These are phyloP conservation scores for Oryza meyeriana DNA, from an alignment of 176 grass and related monocot species.

Conservation along the genomic window DNA sequence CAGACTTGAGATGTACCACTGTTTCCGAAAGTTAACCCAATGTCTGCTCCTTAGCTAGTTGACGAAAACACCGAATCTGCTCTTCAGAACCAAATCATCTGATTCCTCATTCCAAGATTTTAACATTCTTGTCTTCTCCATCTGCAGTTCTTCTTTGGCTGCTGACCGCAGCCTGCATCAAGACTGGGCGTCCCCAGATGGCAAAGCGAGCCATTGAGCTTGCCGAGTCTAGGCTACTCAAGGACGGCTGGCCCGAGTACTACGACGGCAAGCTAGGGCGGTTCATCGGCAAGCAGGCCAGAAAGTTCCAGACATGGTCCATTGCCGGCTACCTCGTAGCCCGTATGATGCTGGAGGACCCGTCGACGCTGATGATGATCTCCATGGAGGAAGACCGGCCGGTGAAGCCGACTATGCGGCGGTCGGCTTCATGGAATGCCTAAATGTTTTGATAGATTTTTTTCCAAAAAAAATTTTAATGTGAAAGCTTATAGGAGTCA, in stretches of 20 bases:
- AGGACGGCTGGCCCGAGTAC: conserved; percentile 90
- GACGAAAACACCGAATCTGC: not conserved
- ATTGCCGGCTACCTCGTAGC: conserved; percentile 86
- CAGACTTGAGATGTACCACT: not conserved
- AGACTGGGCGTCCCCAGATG: conserved; percentile 85
- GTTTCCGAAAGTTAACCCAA: not conserved
- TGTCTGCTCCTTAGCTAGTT: not conserved
- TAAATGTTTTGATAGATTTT: conserved; percentile 17
- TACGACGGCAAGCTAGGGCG: conserved; percentile 81
- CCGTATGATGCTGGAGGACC: conserved; percentile 96
- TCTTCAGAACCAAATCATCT: not conserved
- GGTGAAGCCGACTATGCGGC: conserved; percentile 63
- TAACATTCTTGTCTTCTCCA: not conserved
- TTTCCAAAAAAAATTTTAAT: not conserved
- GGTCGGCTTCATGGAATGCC: conserved; percentile 75
- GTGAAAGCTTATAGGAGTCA: not conserved
- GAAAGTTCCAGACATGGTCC: conserved; percentile 94
- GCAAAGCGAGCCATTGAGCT: conserved; percentile 81
- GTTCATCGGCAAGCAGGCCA: conserved; percentile 85
- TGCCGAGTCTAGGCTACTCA: conserved; percentile 63
- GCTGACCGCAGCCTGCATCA: conserved; percentile 90
- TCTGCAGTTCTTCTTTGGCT: conserved; percentile 91
- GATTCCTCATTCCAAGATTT: not conserved
- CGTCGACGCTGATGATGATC: conserved; percentile 79
- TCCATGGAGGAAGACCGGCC: conserved; percentile 87